Evolutionary conservation across 2,329 filamentous ascomycete species (phyloP).

Genomic region (Sporothrix variecibatus): DNA sequence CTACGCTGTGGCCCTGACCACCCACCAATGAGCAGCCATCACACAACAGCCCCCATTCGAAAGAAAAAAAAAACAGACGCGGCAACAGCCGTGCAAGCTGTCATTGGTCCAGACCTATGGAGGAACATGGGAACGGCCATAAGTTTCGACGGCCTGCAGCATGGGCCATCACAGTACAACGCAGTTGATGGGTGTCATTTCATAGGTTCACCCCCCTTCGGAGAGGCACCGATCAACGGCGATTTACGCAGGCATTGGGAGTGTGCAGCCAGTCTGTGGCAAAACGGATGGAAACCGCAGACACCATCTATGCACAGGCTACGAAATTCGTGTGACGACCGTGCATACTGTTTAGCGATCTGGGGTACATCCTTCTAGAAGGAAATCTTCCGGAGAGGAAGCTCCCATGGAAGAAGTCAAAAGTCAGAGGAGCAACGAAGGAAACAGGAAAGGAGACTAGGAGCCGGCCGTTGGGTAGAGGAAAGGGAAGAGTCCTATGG

Average conservation of each 20-base stretch:
- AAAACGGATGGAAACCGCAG: not conserved
- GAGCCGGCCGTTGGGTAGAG: not conserved
- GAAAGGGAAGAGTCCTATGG: not conserved
- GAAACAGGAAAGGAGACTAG: not conserved
- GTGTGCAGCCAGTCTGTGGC: not conserved
- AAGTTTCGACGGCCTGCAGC: not conserved
- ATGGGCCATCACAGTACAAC: not conserved
- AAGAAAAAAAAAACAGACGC: not conserved
- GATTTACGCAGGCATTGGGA: not conserved
- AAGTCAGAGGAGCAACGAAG: not conserved
- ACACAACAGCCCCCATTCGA: not conserved
- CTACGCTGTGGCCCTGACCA: not conserved
- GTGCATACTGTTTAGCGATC: not conserved
- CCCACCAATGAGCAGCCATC: not conserved
- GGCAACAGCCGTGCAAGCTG: not conserved
- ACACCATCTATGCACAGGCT: not conserved
- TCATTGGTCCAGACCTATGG: not conserved
- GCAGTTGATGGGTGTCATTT: not conserved
- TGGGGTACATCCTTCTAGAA: conserved; percentile 6
- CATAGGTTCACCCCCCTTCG: not conserved
- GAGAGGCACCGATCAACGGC: not conserved
- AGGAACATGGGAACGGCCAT: not conserved
- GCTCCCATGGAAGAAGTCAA: not conserved
- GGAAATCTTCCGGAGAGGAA: not conserved
- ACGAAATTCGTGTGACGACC: not conserved